Evolutionary conservation across 140 eudicot genomes (phyloP), one percentile per base, ranked within the genome.

Genomic region (Bidens hawaiensis): DNA sequence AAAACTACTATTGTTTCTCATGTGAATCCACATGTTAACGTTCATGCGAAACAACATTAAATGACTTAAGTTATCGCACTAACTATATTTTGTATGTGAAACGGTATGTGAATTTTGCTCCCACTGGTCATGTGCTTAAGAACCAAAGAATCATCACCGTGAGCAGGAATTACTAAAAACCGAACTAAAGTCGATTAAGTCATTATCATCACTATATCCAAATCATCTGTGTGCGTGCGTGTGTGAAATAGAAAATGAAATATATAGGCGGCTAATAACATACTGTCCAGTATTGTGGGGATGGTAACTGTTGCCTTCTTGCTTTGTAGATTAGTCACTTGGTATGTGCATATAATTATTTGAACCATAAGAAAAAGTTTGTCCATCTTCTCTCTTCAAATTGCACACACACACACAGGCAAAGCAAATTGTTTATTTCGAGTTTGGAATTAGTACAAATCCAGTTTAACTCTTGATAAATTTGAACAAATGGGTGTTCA

Each of bases 331-430:
- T n/a, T n/a, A n/a, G n/a, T n/a, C n/a, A n/a, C n/a, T n/a, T 23
- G 24, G 3, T 47, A 31, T 23, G 22, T 70, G 60, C 42, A 70
- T 30, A 46, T 46, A 59, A 45, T 33, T 69, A n/a, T n/a, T n/a
- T n/a, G n/a, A n/a, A n/a, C n/a, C n/a, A n/a, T 21, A 27, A 21
- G n/a, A 41, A 38, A 18, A 11, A 25, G 11, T 27, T 68, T 68
- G 73, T 54, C 65, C 56, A 42, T 16, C 5, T 26, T 55, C 30
- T 24, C 4, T 42, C 22, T 38, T 25, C 18, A 22, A 26, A 45
- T 22, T 31, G 38, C 38, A 31, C 38, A 31, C n/a, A n/a, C n/a
- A n/a, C n/a, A n/a, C 38, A 31, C 6, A 17, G 71, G 55, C 38
- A 42, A 27, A 43, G 41, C 15, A 27, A 27, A 3, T 4, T 14